Evolutionary conservation across 768 basidiomycete genomes (phyloP).

Genomic region (Melanogaster broomeanus): DNA sequence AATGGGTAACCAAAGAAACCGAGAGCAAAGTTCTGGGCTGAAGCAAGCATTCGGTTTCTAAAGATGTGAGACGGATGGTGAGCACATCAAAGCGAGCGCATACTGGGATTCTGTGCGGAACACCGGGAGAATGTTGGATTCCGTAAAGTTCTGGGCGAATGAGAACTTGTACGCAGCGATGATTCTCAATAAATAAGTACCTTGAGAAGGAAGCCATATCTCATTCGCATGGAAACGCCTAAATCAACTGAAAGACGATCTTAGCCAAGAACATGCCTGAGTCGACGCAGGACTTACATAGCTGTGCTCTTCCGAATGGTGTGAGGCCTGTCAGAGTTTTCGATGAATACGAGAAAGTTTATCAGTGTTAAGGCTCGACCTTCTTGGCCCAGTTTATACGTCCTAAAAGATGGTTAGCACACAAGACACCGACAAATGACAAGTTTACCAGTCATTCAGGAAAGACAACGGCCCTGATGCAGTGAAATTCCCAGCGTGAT

Average conservation of each 20-base stretch:
- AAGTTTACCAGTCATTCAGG: slow-evolving; percentile 71
- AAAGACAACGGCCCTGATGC: slow-evolving; percentile 65
- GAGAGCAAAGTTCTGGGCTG: slow-evolving; percentile 52
- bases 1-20: slow-evolving; percentile 53
- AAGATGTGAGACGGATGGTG: background rate
- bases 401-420: slow-evolving; percentile 44
- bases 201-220: slow-evolving; percentile 44
- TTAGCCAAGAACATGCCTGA: background rate
- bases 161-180: slow-evolving; percentile 21
- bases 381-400: slow-evolving; percentile 84
- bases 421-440: background rate
- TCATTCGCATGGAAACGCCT: slow-evolving; percentile 43
- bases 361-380: slow-evolving; percentile 32
- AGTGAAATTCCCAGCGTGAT: slow-evolving; percentile 51
- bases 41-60: slow-evolving; percentile 52
- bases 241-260: slow-evolving; percentile 34
- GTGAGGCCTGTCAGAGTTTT: slow-evolving; percentile 57
- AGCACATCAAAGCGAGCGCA: slow-evolving; percentile 6
- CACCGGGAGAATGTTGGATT: slow-evolving; percentile 42
- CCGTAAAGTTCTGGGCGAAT: slow-evolving; percentile 38
- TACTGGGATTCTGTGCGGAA: slow-evolving; percentile 55
- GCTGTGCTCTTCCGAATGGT: slow-evolving; percentile 80
- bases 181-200: slow-evolving; percentile 10
- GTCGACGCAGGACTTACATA: slow-evolving; percentile 51
- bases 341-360: too few relatives aligned